A percentile compares a stretch with the other conserved stretches of the same genome.
Conservation (phyloP, 1,284 basidiomycete species). For the Mycena citricolor region DNA sequence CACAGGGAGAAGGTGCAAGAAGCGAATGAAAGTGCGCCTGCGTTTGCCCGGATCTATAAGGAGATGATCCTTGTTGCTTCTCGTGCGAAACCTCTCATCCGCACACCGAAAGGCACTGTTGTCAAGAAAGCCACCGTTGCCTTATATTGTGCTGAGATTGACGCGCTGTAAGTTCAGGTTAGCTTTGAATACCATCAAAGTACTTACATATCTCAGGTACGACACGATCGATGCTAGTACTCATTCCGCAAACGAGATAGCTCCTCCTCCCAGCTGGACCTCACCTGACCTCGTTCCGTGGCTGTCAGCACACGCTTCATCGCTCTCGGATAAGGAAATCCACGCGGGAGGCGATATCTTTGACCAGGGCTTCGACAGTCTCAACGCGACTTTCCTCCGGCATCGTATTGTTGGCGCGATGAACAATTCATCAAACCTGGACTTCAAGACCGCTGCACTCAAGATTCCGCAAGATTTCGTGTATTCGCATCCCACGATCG, state of each 20-base stretch:
- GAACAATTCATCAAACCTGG: conserved; percentile 8
- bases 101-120: conserved; percentile 39
- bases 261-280: conserved; percentile 32
- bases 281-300: conserved; percentile 27
- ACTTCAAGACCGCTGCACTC: background rate
- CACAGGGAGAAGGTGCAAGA: conserved; percentile 38
- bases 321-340: conserved; percentile 25
- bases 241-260: conserved; percentile 8
- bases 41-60: conserved; percentile 42
- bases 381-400: conserved; percentile 37
- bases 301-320: conserved; percentile 31
- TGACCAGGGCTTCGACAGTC: conserved; percentile 41
- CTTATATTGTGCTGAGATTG: conserved; percentile 36
- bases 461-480: conserved; percentile 30
- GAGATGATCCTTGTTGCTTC: conserved; percentile 40
- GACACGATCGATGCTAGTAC: conserved; percentile 14
- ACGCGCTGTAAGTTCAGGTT: conserved; percentile 31
- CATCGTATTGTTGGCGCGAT: conserved; percentile 35
- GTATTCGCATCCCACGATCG: conserved; percentile 36
- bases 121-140: conserved; percentile 37
- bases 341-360: conserved; percentile 33
- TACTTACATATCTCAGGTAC: conserved; percentile 7
- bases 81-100: conserved; percentile 34
- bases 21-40: conserved; percentile 39
- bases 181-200: background rate